Percentiles rank a stretch among this genome's conserved stretches.
These are phyloP conservation scores for Chrysanthemum lavandulifolium DNA, from an alignment of 129 eudicot genomes.

Conservation along the genomic window DNA sequence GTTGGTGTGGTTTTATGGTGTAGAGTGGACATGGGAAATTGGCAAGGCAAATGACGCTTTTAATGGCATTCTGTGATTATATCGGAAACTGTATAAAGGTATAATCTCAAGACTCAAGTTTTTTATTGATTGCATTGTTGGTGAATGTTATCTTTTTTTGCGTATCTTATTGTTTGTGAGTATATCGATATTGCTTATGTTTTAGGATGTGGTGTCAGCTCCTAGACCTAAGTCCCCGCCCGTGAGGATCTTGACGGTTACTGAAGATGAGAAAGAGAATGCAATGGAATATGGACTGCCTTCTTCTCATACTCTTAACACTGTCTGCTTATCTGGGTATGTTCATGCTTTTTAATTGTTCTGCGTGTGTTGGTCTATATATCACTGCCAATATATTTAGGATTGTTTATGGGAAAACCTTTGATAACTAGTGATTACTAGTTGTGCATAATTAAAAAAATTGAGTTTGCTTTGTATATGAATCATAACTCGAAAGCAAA, in stretches of 20 bases:
- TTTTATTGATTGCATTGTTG: background rate
- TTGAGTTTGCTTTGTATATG: too few species aligned
- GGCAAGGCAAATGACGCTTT: conserved; percentile 92
- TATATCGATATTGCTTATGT: conserved; percentile 23
- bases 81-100: conserved; percentile 90
- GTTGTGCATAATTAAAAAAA: too few species aligned
- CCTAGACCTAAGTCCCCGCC: conserved; percentile 94
- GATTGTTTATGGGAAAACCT: too few species aligned
- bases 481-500: too few species aligned
- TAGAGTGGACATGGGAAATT: conserved; percentile 98
- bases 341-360: conserved; percentile 1
- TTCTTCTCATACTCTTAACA: conserved; percentile 98
- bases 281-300: conserved; percentile 95
- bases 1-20: conserved; percentile 28
- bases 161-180: background rate
- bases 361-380: background rate
- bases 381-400: too few species aligned
- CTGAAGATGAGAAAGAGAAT: conserved; percentile 89
- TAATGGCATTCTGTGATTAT: conserved; percentile 95
- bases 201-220: conserved; percentile 94
- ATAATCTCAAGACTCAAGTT: conserved; percentile 4
- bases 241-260: conserved; percentile 73
- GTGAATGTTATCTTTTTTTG: conserved; percentile 9
- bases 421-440: too few species aligned
- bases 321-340: conserved; percentile 95